Percentiles rank a stretch among this genome's conserved stretches.
phyloP scores from a whole-genome alignment of 345 rosid species.

The Populus euphratica region DNA sequence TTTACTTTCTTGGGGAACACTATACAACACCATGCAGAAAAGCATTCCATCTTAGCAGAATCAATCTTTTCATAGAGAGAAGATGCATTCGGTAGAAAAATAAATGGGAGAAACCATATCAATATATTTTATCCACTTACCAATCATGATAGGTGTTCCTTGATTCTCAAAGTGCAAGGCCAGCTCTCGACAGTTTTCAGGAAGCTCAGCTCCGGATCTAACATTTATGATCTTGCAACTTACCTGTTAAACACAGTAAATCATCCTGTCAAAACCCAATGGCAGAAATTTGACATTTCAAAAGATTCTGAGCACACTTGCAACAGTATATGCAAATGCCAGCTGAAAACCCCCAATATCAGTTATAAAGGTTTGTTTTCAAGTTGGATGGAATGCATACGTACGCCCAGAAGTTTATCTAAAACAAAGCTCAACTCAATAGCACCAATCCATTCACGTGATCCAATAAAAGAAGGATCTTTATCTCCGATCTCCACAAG shows the following conservation, averaged over 20 bases:
- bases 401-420: constrained; percentile 97
- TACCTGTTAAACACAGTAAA: constrained; percentile 43
- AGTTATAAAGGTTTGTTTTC: background rate
- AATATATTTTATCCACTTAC: constrained; percentile 29
- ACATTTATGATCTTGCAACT: constrained; percentile 83
- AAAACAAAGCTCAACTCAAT: constrained; percentile 90
- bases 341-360: background rate
- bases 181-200: constrained; percentile 88
- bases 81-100: background rate
- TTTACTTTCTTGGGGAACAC: background rate
- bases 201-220: constrained; percentile 87
- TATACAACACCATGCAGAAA: background rate
- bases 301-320: background rate
- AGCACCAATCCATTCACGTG: constrained; percentile 96
- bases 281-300: background rate
- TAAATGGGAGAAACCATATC: background rate
- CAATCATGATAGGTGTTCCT: constrained; percentile 96
- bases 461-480: constrained; percentile 78
- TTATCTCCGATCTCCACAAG: constrained; percentile 95
- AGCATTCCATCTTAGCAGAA: background rate
- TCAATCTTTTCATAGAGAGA: background rate
- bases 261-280: constrained; percentile 14
- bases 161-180: constrained; percentile 89
- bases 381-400: constrained; percentile 24
- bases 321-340: background rate